phyloP scores from a whole-genome alignment of 345 rosid genomes.

The Aquilaria sinensis region DNA sequence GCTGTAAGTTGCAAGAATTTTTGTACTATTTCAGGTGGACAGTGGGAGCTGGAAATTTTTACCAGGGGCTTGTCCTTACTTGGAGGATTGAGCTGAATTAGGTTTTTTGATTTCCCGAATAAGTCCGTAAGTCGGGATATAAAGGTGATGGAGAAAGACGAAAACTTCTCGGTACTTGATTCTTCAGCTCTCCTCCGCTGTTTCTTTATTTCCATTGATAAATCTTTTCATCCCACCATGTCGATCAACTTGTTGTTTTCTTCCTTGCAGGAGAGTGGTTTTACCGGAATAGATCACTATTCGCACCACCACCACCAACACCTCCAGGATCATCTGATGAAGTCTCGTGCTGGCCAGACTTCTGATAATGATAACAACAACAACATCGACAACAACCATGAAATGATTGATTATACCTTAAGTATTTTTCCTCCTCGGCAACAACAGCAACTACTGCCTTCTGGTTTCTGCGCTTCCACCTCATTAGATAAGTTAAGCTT shows the following conservation, averaged over 20 bases:
- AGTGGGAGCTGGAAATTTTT: constrained; percentile 10
- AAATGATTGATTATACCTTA: constrained; percentile 60
- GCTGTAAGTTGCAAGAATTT: constrained; percentile 13
- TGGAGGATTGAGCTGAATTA: constrained; percentile 12
- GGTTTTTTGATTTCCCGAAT: constrained; percentile 13
- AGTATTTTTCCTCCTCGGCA: constrained; percentile 30
- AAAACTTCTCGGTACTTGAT: constrained; percentile 54
- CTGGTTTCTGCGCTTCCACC: constrained; percentile 32
- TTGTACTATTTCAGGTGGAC: constrained; percentile 19
- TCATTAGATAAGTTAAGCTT: constrained; percentile 69
- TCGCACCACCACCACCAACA: constrained; percentile 34
- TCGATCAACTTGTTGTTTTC: constrained; percentile 21
- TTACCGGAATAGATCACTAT: constrained; percentile 37
- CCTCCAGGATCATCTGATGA: constrained; percentile 20
- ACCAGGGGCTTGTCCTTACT: constrained; percentile 20
- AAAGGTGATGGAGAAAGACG: constrained; percentile 62
- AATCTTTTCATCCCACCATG: constrained; percentile 16
- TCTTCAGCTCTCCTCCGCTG: not conserved
- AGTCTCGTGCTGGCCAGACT: constrained; percentile 17
- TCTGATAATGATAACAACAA: constrained; percentile 10
- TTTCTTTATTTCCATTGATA: constrained; percentile 19
- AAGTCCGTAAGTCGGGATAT: not conserved
- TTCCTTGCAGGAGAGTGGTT: constrained; percentile 37
- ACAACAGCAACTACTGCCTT: constrained; percentile 35
- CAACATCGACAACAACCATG: constrained; percentile 18